These are phyloP conservation scores for Ormosia semicastrata DNA, from an alignment of 306 rosid species.

Conservation along the genomic window DNA sequence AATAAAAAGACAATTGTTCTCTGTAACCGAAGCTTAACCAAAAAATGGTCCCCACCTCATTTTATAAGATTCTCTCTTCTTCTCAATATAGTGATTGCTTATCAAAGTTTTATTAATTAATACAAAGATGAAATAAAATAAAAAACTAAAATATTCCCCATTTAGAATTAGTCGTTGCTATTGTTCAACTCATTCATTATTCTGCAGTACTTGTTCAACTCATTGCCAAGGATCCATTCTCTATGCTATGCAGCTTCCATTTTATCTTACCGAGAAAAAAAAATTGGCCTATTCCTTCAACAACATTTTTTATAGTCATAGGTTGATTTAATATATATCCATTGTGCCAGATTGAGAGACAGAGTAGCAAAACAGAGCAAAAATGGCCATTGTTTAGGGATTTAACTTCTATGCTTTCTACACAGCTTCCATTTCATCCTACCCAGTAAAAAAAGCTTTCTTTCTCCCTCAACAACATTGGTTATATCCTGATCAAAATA, in stretches of 20 bases:
- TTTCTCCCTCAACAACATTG: not conserved
- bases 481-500: not conserved
- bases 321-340: not conserved
- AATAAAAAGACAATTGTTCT: not conserved
- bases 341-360: not conserved
- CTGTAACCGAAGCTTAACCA: not conserved
- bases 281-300: not conserved
- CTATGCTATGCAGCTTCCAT: not conserved
- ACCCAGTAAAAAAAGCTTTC: not conserved
- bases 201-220: not conserved
- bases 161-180: not conserved
- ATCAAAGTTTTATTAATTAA: not conserved
- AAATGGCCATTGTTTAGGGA: not conserved
- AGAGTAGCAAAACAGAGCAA: not conserved
- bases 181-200: not conserved
- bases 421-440: not conserved
- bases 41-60: not conserved
- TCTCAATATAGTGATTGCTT: not conserved
- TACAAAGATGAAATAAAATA: not conserved
- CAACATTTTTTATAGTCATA: not conserved
- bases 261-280: slow-evolving; percentile 4
- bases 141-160: slow-evolving; percentile 19
- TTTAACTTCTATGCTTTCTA: not conserved
- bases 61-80: not conserved
- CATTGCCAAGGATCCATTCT: not conserved